These are phyloP conservation scores for Fusarium sp. DNA, from an alignment of 2,329 filamentous ascomycete genomes.

Conservation along the genomic window DNA sequence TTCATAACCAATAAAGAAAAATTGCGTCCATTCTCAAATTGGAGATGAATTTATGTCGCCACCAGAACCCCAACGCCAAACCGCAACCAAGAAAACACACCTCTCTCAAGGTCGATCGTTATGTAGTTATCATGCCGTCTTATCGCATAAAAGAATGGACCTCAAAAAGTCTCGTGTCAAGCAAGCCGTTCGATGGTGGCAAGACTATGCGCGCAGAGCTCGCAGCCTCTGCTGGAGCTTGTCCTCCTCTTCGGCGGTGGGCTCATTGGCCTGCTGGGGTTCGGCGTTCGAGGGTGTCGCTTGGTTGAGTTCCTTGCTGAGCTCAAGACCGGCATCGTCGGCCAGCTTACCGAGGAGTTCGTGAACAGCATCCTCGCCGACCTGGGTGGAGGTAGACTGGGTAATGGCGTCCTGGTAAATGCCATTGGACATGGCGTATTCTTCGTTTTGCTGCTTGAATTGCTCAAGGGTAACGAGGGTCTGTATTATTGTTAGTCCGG, in stretches of 20 bases:
- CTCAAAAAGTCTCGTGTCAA: neutral
- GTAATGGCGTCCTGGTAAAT: constrained; percentile 90
- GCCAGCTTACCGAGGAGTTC: constrained; percentile 86
- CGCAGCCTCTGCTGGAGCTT: constrained; percentile 72
- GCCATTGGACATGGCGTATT: constrained; percentile 72
- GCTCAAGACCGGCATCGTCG: constrained; percentile 87
- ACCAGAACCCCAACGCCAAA: constrained; percentile 40
- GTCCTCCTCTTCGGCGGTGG: constrained; percentile 83
- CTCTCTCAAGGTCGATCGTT: neutral
- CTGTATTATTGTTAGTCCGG: constrained; percentile 47
- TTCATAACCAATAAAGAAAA: constrained; percentile 17
- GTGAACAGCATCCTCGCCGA: constrained; percentile 87
- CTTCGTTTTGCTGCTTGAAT: constrained; percentile 71
- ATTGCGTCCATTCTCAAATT: constrained; percentile 12
- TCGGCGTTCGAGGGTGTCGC: constrained; percentile 68
- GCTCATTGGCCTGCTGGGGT: constrained; percentile 70
- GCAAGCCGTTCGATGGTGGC: neutral
- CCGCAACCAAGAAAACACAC: constrained; percentile 31
- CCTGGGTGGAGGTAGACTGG: constrained; percentile 77
- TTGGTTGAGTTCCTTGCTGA: constrained; percentile 77
- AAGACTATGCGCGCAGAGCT: constrained; percentile 62
- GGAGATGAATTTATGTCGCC: constrained; percentile 29
- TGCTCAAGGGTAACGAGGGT: constrained; percentile 71
- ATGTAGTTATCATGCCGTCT: constrained; percentile 1
- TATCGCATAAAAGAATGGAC: neutral